Conservation (phyloP, 495 filamentous ascomycete genomes). For the Schizothecium vesticola region DNA sequence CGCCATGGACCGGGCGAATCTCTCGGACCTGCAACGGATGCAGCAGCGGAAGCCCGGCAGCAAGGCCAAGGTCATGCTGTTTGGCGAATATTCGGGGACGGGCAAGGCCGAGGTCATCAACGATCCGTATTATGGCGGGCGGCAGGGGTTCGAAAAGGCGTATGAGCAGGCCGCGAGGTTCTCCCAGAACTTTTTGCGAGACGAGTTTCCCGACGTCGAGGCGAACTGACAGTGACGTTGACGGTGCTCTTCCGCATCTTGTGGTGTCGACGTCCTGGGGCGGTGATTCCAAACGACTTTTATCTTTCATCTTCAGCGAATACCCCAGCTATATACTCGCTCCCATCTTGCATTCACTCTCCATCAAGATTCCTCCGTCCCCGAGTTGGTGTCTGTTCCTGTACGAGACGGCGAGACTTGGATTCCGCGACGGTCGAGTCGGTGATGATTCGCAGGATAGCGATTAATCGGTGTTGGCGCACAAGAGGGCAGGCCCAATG, state of each 20-base stretch:
- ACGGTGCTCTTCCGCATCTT: neutral
- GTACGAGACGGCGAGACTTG: neutral
- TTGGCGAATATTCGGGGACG: slow-evolving; percentile 74
- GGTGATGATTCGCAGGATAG: neutral
- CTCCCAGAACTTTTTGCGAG: slow-evolving; percentile 64
- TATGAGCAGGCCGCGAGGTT: slow-evolving; percentile 80
- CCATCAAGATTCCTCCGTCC: neutral
- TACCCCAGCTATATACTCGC: neutral
- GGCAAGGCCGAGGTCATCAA: slow-evolving; percentile 64
- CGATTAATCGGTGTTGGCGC: slow-evolving; percentile 6
- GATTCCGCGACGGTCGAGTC: neutral
- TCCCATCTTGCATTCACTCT: neutral
- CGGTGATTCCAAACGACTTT: neutral
- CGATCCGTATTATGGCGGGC: slow-evolving; percentile 89
- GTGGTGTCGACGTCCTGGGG: neutral
- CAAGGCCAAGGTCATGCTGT: slow-evolving; percentile 65
- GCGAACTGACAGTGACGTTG: neutral
- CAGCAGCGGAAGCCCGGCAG: slow-evolving; percentile 48
- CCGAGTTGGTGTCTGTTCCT: neutral
- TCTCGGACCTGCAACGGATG: slow-evolving; percentile 61
- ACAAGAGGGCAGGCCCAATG: slow-evolving; percentile 1
- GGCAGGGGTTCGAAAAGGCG: slow-evolving; percentile 76
- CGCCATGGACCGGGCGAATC: slow-evolving; percentile 88
- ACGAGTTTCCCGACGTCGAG: slow-evolving; percentile 41
- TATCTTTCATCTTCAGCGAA: neutral